phyloP scores from a whole-genome alignment of 129 eudicot genomes.

The Rutidosis leptorrhynchoides region DNA sequence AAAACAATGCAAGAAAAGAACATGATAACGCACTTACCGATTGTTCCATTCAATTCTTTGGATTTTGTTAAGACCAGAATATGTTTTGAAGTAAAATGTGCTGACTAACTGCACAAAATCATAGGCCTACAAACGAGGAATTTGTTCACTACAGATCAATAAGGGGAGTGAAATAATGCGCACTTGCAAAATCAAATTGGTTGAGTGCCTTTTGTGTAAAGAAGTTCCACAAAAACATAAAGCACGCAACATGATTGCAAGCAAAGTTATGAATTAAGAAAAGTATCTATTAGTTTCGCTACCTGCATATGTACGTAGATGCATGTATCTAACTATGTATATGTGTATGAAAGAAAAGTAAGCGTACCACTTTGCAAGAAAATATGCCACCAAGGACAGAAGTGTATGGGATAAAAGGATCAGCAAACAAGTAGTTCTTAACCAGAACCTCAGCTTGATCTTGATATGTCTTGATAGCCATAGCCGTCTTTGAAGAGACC shows the following conservation, averaged over 20 bases:
- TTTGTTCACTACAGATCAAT: neutral
- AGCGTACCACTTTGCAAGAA: constrained; percentile 68
- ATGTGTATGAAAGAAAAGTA: neutral
- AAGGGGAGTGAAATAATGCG: too few relatives aligned
- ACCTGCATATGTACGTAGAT: too few relatives aligned
- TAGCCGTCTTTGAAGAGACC: constrained; percentile 43
- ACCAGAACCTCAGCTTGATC: constrained; percentile 60
- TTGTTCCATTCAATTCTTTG: constrained; percentile 78
- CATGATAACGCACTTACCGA: constrained; percentile 54
- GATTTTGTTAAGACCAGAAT: constrained; percentile 52
- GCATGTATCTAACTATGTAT: too few relatives aligned
- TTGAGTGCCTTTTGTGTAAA: too few relatives aligned
- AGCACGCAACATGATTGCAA: too few relatives aligned
- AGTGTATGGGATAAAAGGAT: constrained; percentile 53
- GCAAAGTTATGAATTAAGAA: too few relatives aligned
- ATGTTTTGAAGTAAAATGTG: constrained; percentile 53
- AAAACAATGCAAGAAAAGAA: too few relatives aligned
- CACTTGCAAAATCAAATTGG: neutral
- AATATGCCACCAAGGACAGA: constrained; percentile 70
- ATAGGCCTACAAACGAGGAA: constrained; percentile 48
- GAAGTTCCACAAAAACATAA: too few relatives aligned
- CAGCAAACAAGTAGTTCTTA: constrained; percentile 47
- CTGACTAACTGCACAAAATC: constrained; percentile 61
- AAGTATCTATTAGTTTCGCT: too few relatives aligned
- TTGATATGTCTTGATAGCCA: constrained; percentile 51